Base-by-base conservation (phyloP, 129 eudicot genomes). In the carrot (Daucus carota) region DNA sequence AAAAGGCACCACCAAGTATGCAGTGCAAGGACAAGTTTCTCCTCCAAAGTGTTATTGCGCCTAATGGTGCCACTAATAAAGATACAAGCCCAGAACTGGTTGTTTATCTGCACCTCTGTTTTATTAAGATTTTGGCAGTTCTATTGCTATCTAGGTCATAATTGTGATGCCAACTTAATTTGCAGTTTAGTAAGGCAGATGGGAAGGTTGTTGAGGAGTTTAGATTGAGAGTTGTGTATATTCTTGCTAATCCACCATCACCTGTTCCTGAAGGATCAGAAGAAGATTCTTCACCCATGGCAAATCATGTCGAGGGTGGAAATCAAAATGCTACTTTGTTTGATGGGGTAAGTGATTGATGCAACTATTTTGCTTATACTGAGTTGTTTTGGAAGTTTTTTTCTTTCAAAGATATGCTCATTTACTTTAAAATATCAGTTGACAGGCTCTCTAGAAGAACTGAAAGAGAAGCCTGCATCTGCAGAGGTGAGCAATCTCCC, bases 211-310 rank as follows among this genome's bases (percentile, higher is more conserved):
- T 94, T 48, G 93, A 89, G 78, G 98, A 94, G 78, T 83, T 89
- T 72, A 91, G 87, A 76, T 76, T 94, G 87, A 89, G 96, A 84
- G 98, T 94, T 62, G 82, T 89, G 26, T 91, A 84, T 73, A 81
- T 94, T 81, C 97, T 93, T 45, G 97, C 97, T 46, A 91, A 91
- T 71, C 98, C 97, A 72, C 98, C 98, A 32, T 94, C 98, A 31
- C 98, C 98, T 14, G 97, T 94, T 41, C 98, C 97, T 2, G 98
- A 94, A 81, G 98, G 86, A 80, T 88, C 96, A 26, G 98, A 94
- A 85, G 98, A 94, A 85, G 97, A 85, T 66, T 82, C 87, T 77
- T 88, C 97, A 40, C 88, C 98, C 16, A 78, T 85, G 86, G 81
- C 83, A 78, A 75, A 79, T 78, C 46, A 75, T 22, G 67, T 80